A percentile compares a stretch with the other conserved stretches of the same genome.
Evolutionary conservation across 192 early-diverging fungal genomes (phyloP).

Genomic region (Lunasporangiospora selenospora): DNA sequence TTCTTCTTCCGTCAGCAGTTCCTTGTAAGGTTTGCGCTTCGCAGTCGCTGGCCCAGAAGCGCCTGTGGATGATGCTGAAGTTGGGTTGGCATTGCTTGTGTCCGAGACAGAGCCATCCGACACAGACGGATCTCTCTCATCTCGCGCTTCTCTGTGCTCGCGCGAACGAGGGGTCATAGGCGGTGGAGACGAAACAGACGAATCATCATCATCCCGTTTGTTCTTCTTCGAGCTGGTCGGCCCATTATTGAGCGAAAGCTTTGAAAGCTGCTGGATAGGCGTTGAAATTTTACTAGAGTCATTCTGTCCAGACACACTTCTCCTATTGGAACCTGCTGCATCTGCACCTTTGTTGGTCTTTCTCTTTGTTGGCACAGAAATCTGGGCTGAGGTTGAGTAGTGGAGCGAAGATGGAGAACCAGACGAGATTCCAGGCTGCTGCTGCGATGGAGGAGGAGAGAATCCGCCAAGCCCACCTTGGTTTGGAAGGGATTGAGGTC

Average conservation of each 20-base stretch:
- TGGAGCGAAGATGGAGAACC: conserved; percentile 1
- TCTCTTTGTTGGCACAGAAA: no score
- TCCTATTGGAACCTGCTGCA: no score
- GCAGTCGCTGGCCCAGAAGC: conserved; percentile 12
- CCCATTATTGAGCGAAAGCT: conserved; percentile 38
- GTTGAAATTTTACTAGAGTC: conserved; percentile 24
- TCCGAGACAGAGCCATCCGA: conserved; percentile 30
- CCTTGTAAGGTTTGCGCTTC: conserved; percentile 61
- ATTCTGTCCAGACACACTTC: no score
- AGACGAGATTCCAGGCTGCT: no score
- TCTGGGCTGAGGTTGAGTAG: neutral
- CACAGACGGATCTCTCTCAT: conserved; percentile 11
- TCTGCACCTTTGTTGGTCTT: conserved; percentile 41
- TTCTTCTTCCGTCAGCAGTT: conserved; percentile 78
- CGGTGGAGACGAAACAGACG: conserved; percentile 16
- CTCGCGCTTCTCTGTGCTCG: conserved; percentile 19
- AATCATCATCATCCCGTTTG: conserved; percentile 16
- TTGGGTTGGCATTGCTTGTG: conserved; percentile 4
- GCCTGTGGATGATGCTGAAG: conserved; percentile 1
- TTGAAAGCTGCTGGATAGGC: conserved; percentile 42
- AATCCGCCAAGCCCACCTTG: no score
- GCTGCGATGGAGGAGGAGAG: no score
- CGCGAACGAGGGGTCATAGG: conserved; percentile 10
- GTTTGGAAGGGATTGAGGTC: no score
- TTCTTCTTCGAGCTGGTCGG: conserved; percentile 30